Conservation (phyloP, 129 eudicot species). For the Ambrosia artemisiifolia region DNA sequence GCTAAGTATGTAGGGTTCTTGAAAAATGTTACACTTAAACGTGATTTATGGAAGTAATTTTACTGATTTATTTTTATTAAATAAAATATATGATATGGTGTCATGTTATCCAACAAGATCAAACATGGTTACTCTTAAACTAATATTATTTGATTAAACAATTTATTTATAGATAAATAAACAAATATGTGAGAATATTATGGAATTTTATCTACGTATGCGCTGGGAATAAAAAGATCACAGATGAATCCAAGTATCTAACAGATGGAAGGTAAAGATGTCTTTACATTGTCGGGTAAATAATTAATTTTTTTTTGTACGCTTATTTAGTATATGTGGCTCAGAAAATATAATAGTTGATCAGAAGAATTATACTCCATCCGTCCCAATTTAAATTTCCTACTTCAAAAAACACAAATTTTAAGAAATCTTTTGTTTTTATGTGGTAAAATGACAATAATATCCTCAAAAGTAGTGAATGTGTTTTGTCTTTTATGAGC, state of each 20-base stretch:
- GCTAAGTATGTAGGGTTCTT: conserved; percentile 42
- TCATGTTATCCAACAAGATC: conserved; percentile 31
- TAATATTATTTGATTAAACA: not conserved
- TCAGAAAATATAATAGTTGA: not conserved
- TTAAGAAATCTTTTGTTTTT: too few species aligned
- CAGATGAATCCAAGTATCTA: conserved; percentile 32
- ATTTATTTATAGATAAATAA: not conserved
- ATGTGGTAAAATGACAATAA: too few species aligned
- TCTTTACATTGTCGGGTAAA: conserved; percentile 56
- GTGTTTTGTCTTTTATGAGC: too few species aligned
- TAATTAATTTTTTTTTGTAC: not conserved
- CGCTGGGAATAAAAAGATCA: conserved; percentile 23
- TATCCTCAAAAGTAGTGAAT: too few species aligned
- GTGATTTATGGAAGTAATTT: conserved; percentile 46
- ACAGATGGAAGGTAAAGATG: conserved; percentile 39
- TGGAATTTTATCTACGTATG: conserved; percentile 24
- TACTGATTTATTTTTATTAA: conserved; percentile 13
- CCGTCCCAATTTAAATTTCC: too few species aligned
- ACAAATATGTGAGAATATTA: conserved; percentile 16
- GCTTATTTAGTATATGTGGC: not conserved
- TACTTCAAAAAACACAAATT: not conserved
- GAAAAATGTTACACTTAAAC: conserved; percentile 45
- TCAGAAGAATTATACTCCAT: not conserved
- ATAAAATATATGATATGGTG: conserved; percentile 14
- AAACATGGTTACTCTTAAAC: conserved; percentile 13